Conservation (phyloP, 495 filamentous ascomycete species). For the Talaromyces stipitatus region DNA sequence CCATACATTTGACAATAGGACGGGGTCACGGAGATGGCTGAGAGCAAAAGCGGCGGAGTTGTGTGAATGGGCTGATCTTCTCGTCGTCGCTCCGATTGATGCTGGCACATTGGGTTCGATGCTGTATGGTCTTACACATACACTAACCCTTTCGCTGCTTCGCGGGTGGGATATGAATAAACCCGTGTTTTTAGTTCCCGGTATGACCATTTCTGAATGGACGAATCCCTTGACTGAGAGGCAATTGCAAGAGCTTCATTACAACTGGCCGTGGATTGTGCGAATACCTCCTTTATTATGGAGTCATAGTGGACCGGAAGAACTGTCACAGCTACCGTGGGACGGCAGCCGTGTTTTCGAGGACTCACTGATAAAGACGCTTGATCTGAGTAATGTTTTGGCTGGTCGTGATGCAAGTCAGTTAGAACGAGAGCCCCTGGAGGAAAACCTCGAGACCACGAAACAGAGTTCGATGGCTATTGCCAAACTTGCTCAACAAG, state of each 20-base stretch:
- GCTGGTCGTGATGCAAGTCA: constrained; percentile 12
- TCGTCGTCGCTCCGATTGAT: constrained; percentile 76
- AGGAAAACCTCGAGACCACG: not conserved
- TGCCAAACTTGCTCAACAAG: not conserved
- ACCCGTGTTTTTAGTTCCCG: constrained; percentile 72
- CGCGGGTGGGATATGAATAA: constrained; percentile 79
- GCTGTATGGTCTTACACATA: constrained; percentile 71
- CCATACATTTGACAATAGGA: constrained; percentile 40
- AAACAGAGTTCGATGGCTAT: not conserved
- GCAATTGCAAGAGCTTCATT: constrained; percentile 69
- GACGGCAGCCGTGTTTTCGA: constrained; percentile 57
- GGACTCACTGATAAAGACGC: constrained; percentile 52
- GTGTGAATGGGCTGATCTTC: constrained; percentile 79
- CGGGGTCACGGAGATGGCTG: constrained; percentile 37
- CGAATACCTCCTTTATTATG: constrained; percentile 66
- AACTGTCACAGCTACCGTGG: constrained; percentile 51
- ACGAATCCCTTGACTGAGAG: constrained; percentile 76
- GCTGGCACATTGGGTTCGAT: constrained; percentile 75
- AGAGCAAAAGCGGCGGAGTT: constrained; percentile 58
- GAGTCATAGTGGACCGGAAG: constrained; percentile 51
- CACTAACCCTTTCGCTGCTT: constrained; percentile 62
- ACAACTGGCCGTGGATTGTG: constrained; percentile 76
- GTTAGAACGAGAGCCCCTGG: not conserved
- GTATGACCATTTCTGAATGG: constrained; percentile 79
- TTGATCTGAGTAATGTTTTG: constrained; percentile 16